Evolutionary conservation across 2,329 filamentous ascomycete species (phyloP).

Genomic region (Davidsoniella australis): DNA sequence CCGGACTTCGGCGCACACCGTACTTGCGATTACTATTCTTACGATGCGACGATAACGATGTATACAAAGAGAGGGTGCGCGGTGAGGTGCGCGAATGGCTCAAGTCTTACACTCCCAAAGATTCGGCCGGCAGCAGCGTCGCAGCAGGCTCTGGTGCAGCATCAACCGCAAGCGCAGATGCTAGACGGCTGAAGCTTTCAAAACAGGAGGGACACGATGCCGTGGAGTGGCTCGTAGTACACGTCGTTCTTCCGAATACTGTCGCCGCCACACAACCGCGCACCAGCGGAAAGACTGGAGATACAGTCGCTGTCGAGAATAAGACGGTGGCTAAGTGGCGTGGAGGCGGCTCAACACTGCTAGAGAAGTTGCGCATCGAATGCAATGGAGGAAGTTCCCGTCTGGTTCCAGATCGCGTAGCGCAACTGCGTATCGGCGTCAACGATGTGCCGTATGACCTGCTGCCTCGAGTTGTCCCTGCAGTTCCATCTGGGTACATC

Average conservation of each 20-base stretch:
- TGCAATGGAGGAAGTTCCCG: constrained; percentile 59
- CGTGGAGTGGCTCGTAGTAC: constrained; percentile 86
- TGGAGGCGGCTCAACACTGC: constrained; percentile 60
- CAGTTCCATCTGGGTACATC: constrained; percentile 43
- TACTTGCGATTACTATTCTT: constrained; percentile 85
- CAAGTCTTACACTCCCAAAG: constrained; percentile 47
- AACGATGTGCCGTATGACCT: constrained; percentile 51
- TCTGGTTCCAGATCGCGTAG: constrained; percentile 55
- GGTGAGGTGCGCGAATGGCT: constrained; percentile 82
- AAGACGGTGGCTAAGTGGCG: constrained; percentile 50
- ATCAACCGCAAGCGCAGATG: constrained; percentile 25
- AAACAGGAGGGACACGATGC: constrained; percentile 88
- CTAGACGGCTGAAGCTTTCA: constrained; percentile 24
- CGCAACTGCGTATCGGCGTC: constrained; percentile 66
- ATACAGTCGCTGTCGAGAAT: constrained; percentile 46
- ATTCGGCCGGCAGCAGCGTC: constrained; percentile 23
- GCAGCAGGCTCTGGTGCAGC: background rate
- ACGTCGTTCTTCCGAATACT: constrained; percentile 80
- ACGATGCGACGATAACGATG: constrained; percentile 88
- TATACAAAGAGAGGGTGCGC: constrained; percentile 67
- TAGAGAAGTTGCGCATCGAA: constrained; percentile 80
- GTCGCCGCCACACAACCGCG: constrained; percentile 63
- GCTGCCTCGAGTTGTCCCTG: constrained; percentile 44
- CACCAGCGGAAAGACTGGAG: constrained; percentile 34
- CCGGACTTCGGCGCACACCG: constrained; percentile 77